Conservation (phyloP, 108 stramenopile species). For the Nitzschia sp. region DNA sequence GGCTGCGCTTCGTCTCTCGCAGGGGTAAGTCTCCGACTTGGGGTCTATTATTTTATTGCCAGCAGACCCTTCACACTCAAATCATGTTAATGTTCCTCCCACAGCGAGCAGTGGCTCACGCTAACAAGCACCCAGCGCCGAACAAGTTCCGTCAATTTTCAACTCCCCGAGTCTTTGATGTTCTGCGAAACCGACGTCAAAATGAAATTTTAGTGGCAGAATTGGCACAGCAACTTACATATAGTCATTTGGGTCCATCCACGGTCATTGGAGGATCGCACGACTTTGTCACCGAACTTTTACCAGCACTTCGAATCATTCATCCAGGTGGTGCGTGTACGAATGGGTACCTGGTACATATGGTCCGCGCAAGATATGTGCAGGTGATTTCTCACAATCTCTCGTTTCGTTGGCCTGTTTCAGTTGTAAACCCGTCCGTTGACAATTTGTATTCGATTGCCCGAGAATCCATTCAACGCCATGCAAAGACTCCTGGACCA, state of each 20-base stretch:
- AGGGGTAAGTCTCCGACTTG: conserved; percentile 19
- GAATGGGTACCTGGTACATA: not conserved
- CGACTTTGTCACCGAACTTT: conserved; percentile 56
- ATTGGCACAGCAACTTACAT: conserved; percentile 46
- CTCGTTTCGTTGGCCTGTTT: too few relatives aligned
- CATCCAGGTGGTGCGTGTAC: conserved; percentile 52
- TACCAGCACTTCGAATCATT: conserved; percentile 58
- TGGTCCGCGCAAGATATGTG: too few relatives aligned
- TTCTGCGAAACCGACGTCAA: conserved; percentile 56
- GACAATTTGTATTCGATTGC: conserved; percentile 58
- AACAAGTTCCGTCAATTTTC: conserved; percentile 70
- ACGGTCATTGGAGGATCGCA: conserved; percentile 43
- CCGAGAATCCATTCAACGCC: conserved; percentile 13
- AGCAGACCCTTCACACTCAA: not conserved
- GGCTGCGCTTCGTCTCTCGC: conserved; percentile 61
- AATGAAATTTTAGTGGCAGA: conserved; percentile 59
- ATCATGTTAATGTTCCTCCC: not conserved
- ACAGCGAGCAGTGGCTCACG: conserved; percentile 61
- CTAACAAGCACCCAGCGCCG: conserved; percentile 73
- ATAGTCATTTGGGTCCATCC: conserved; percentile 21
- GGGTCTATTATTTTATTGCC: not conserved
- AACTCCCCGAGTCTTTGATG: conserved; percentile 71
- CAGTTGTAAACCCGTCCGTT: conserved; percentile 43
- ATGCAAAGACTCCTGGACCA: not conserved
- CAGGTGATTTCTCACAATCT: too few relatives aligned